These are phyloP conservation scores for Sclerotinia sclerotiorum DNA, from an alignment of 2,329 filamentous ascomycete species.

Conservation along the genomic window DNA sequence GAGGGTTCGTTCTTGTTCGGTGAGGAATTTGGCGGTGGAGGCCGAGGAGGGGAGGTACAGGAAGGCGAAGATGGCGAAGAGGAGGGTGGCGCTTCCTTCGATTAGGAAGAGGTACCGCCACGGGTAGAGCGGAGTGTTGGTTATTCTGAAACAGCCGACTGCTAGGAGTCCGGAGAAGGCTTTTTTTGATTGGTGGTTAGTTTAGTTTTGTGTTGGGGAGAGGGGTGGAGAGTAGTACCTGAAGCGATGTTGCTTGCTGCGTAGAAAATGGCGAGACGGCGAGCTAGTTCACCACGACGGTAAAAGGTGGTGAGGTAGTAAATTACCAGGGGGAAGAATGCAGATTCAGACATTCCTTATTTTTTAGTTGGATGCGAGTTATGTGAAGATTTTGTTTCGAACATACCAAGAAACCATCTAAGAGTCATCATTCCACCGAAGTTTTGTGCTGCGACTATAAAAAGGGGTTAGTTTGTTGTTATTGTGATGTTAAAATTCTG, in stretches of 20 bases:
- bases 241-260: slow-evolving; percentile 4
- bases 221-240: background rate
- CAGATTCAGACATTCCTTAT: slow-evolving; percentile 57
- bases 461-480: background rate
- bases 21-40: slow-evolving; percentile 38
- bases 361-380: slow-evolving; percentile 9
- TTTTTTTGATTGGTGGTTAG: background rate
- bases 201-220: background rate
- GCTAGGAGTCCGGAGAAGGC: slow-evolving; percentile 52
- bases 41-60: slow-evolving; percentile 42
- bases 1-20: slow-evolving; percentile 38
- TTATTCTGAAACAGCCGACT: slow-evolving; percentile 53
- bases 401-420: slow-evolving; percentile 63
- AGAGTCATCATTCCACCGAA: slow-evolving; percentile 67
- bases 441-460: slow-evolving; percentile 51
- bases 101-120: slow-evolving; percentile 56
- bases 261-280: slow-evolving; percentile 72
- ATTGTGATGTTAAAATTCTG: background rate
- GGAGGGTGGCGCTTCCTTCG: slow-evolving; percentile 37
- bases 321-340: slow-evolving; percentile 67
- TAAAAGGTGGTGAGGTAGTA: slow-evolving; percentile 65
- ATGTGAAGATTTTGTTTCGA: background rate
- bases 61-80: slow-evolving; percentile 41
- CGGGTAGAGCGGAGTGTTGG: slow-evolving; percentile 47
- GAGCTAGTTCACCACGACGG: slow-evolving; percentile 67